phyloP scores from a whole-genome alignment of 768 basidiomycete species.

The Naematelia aurantialba region DNA sequence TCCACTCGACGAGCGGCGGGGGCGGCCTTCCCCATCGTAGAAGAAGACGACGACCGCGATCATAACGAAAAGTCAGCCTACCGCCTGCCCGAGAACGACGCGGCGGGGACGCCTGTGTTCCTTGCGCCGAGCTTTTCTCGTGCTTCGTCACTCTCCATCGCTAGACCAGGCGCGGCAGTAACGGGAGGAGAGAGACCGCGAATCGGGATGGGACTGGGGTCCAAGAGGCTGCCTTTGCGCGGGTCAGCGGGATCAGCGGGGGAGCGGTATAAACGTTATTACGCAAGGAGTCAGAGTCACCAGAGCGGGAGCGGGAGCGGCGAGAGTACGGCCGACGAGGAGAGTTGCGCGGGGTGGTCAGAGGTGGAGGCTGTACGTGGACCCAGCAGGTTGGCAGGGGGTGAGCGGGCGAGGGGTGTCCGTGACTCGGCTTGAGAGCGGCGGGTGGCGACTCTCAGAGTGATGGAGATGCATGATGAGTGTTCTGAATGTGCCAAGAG shows the following conservation, averaged over 20 bases:
- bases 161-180: not conserved
- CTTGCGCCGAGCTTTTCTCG: not conserved
- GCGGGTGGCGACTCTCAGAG: no score
- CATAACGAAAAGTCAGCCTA: not conserved
- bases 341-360: not conserved
- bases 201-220: no score
- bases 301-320: not conserved
- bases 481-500: no score
- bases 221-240: conserved; percentile 6
- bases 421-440: no score
- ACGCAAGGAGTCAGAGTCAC: conserved; percentile 12
- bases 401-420: conserved; percentile 16
- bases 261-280: conserved; percentile 31
- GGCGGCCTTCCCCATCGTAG: conserved; percentile 9
- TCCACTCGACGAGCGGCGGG: conserved; percentile 11
- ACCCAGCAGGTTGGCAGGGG: conserved; percentile 17
- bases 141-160: not conserved
- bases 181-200: no score
- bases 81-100: not conserved
- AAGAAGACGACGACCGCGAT: not conserved
- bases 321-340: conserved; percentile 4
- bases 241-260: conserved; percentile 6
- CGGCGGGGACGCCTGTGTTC: not conserved
- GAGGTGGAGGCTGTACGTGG: not conserved
- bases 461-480: no score